Base-by-base conservation (phyloP, 225 moss, liverwort and hornwort species). In the Takakia lepidozioides region DNA sequence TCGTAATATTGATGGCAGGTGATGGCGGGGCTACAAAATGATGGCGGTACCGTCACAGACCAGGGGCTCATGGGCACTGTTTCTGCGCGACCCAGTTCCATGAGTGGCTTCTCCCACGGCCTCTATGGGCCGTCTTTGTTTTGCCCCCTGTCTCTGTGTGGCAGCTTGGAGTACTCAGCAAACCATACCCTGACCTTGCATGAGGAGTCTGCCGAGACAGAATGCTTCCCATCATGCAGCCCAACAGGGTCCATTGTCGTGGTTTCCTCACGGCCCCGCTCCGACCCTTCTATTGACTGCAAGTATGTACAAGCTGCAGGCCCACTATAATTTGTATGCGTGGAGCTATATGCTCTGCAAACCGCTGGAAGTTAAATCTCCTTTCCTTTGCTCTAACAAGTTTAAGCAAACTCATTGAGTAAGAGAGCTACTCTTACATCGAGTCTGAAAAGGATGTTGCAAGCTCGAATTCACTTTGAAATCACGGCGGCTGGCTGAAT, bases 241-340 rank as follows among this genome's bases (percentile, higher is more conserved):
- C 82, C 84, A 30, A 71, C 95, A 19, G 87, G 90, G 49, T 90
- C 95, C 32, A 82, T 90, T 51, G 84, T 75, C 34, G 66, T 90
- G 21, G 76, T 87, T 48, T 72, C 76, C 43, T 82, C 82, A 59
- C 79, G 89, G 51, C 83, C 85, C 25, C 85, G 88, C 52, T 85
- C 82, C 28, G 90, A 95, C 50, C 90, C 90, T 13, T 95, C 95
- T 38, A 59, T 77, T 38, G 95, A 95, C 73, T 73, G 59, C 68
- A 84, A 90, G 90, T 95, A 77, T 59, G 73, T 66, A 16, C 22
- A 21, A 41, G 40, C n/a, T n/a, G n/a, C n/a, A n/a, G n/a, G n/a
- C n/a, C n/a, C n/a, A n/a, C n/a, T n/a, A n/a, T n/a, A n/a, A n/a
- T n/a, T n/a, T n/a, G n/a, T n/a, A n/a, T n/a, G n/a, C n/a, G n/a